Base-by-base conservation (phyloP, 1,284 basidiomycete genomes). In the Xanthoconium separans region DNA sequence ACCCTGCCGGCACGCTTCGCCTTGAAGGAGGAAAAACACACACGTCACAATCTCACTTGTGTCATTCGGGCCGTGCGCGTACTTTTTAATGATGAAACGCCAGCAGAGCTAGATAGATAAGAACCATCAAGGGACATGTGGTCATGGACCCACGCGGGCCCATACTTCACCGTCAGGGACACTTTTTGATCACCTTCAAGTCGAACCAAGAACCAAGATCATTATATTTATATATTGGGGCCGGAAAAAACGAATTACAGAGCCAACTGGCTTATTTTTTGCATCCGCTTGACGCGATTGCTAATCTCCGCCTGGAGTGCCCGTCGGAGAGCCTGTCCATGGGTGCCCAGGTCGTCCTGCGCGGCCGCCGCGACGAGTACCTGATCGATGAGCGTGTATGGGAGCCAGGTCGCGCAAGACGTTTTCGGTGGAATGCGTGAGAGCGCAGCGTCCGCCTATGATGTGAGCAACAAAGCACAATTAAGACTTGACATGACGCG, bases 371-470 rank as follows among this genome's bases (percentile, higher is more conserved):
- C 85, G 16, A 96, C 85, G 16, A 96, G 73, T 16, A 97, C 86
- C 66, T 95, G 87, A 70, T 96, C 94, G 60, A 96, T 81, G 50
- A 96, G 78, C 55, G 84, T 85, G 67, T 95, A 96, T 5, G 94
- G 92, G 29, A 93, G 74, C 83, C 89, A 92, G 1, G 88, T 87
- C 39, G 79, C 70, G 36, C 78, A 78, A 2, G 87, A 78, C 51
- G 80, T 78, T 64, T 77, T 82, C n/a, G 75, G 75, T 13, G 78
- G 74, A 49, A 82, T 75, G 55, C 79, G 79, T 47, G 80, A 77
- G 39, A 88, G 75, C 29, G 78, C 77, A 53, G 78, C 68, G 57
- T 88, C 83, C 29, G 81, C 78, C 87, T 41, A 43, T 49, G 52
- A 27, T 16, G 9, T 37, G 33, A 45, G 48, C 31, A 15, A 58